phyloP scores from a whole-genome alignment of 768 basidiomycete species.

The Leccinellum rugosiceps region DNA sequence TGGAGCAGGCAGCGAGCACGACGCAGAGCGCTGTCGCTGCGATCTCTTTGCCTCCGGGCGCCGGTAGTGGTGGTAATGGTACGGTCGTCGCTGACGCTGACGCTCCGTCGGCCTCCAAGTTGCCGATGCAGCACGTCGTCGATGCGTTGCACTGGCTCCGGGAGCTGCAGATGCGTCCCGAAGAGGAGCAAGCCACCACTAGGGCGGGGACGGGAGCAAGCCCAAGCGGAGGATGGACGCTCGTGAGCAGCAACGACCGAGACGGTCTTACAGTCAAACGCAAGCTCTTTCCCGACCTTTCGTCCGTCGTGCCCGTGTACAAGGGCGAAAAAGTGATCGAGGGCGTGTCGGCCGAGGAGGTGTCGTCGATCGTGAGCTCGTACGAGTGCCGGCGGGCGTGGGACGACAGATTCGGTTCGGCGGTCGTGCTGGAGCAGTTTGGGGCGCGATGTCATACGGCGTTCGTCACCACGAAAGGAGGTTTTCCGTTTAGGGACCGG shows the following conservation, averaged over 20 bases:
- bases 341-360: constrained; percentile 90
- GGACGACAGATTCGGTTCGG: constrained; percentile 85
- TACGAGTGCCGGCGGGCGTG: constrained; percentile 73
- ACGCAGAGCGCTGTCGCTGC: constrained; percentile 79
- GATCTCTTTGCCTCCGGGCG: constrained; percentile 51
- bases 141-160: constrained; percentile 82
- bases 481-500: constrained; percentile 88
- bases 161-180: constrained; percentile 57
- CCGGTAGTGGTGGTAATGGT: constrained; percentile 24
- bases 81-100: constrained; percentile 32
- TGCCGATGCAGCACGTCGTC: constrained; percentile 77
- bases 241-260: constrained; percentile 59
- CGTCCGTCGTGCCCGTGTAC: constrained; percentile 77
- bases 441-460: constrained; percentile 70
- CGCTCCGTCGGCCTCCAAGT: constrained; percentile 52
- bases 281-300: constrained; percentile 73
- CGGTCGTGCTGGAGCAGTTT: constrained; percentile 67
- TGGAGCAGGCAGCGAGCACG: constrained; percentile 69
- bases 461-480: constrained; percentile 70
- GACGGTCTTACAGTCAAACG: constrained; percentile 67
- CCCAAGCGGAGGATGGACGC: constrained; percentile 58
- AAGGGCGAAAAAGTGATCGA: constrained; percentile 90
- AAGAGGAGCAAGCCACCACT: constrained; percentile 22
- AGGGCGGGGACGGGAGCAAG: neutral
- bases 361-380: constrained; percentile 68